Percentiles rank a stretch among this genome's conserved stretches.
phyloP scores from a whole-genome alignment of 345 rosid genomes.

The Kernera saxatilis region DNA sequence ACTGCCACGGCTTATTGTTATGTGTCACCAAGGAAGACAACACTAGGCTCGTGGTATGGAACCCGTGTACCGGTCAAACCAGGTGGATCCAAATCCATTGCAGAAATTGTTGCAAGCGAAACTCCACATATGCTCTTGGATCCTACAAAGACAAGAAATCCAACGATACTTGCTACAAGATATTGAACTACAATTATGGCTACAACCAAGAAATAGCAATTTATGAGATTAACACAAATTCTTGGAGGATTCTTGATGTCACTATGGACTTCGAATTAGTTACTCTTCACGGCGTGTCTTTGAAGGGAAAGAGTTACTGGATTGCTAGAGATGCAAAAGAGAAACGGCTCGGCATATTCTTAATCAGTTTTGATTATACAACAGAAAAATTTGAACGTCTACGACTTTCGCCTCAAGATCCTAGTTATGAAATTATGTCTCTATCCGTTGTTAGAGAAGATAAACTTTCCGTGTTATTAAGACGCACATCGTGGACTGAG shows the following conservation, averaged over 20 bases:
- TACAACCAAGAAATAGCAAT: no score
- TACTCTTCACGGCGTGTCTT: not conserved
- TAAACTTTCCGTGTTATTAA: not conserved
- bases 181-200: no score
- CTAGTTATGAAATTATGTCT: not conserved
- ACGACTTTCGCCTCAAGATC: not conserved
- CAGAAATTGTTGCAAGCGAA: no score
- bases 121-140: no score
- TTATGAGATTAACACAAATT: not conserved
- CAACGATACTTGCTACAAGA: no score
- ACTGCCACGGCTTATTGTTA: no score
- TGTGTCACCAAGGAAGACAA: no score
- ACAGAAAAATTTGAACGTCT: not conserved
- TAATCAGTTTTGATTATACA: slow-evolving; percentile 2
- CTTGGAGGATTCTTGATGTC: not conserved
- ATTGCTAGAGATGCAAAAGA: not conserved
- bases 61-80: no score
- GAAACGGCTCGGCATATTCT: not conserved
- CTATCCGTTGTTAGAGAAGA: not conserved
- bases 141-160: no score
- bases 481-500: not conserved
- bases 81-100: no score
- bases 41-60: no score
- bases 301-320: slow-evolving; percentile 5
- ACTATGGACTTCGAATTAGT: not conserved